Conservation (phyloP, 345 rosid species). For the Arabis hirsuta region DNA sequence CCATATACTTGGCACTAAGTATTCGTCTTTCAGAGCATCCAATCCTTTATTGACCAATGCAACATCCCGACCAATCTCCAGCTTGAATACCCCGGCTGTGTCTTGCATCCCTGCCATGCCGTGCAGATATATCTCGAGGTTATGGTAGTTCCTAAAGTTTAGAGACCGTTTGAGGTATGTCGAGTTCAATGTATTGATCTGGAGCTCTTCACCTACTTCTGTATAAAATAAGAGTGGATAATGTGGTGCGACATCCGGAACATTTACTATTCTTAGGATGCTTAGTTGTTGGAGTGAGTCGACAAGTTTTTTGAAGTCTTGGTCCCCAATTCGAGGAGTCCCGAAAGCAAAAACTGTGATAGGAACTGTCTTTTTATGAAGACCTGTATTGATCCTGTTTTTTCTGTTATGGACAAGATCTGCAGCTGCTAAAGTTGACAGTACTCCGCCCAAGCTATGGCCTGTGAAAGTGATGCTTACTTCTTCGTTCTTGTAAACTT, state of each 20-base stretch:
- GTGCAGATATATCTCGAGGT: conserved; percentile 46
- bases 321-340: conserved; percentile 60
- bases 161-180: conserved; percentile 43
- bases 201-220: conserved; percentile 34
- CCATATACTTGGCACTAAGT: conserved; percentile 57
- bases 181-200: conserved; percentile 44
- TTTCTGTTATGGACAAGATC: conserved; percentile 53
- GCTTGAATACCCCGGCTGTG: conserved; percentile 34
- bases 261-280: conserved; percentile 42
- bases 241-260: conserved; percentile 44
- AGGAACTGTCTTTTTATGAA: conserved; percentile 37
- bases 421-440: conserved; percentile 56
- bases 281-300: conserved; percentile 30
- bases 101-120: conserved; percentile 46
- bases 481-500: conserved; percentile 59
- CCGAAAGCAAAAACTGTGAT: conserved; percentile 62
- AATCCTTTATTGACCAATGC: conserved; percentile 45
- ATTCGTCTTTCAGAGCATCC: conserved; percentile 47
- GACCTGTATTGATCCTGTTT: conserved; percentile 26
- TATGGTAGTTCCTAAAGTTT: conserved; percentile 45
- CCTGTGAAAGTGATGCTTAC: conserved; percentile 62
- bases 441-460: conserved; percentile 67
- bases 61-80: conserved; percentile 41
- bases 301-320: conserved; percentile 28
- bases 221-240: conserved; percentile 38